Base-by-base conservation (phyloP, 768 basidiomycete species). In the Serendipita sp. region DNA sequence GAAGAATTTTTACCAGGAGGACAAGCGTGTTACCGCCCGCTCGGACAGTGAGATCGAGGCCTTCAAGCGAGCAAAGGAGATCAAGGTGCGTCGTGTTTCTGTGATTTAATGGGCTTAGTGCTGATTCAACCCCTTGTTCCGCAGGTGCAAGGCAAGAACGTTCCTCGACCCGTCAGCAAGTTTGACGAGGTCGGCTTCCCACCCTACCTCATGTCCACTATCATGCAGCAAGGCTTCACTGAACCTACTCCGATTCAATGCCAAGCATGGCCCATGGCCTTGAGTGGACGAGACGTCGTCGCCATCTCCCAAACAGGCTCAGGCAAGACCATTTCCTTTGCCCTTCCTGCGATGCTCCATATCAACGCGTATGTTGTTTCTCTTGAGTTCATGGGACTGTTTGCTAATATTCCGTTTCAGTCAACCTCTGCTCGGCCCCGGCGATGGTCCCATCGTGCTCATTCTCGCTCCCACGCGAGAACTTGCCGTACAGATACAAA, bases 251-350 rank as follows among this genome's bases (percentile, higher is more conserved):
- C 96, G 56, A 98, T 99, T 70, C 96, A 99, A 71, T 96, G 95
- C 70, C 96, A 99, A 72, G 88, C 94, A 17, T 99, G 96, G 96
- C 96, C 96, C 0, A 98, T 98, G 93, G 95, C 96, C 2, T 78
- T 97, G 30, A 90, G 81, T 56, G 95, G 95, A 62, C 81, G 91
- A 65, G 95, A 99, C 74, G 80, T 97, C 42, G 88, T 95, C 48
- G 96, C 95, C 62, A 91, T 99, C 68, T 94, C 96, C 41, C 94
- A 97, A 74, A 99, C 96, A 7, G 96, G 96, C 63, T 94, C 90
- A 73, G 96, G 96, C 63, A 99, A 99, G 78, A 99, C 96, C 4
- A 97, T 99, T 63, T 84, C 94, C 9, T 99, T 99, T 72, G 95
- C 96, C 62, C 84, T 99, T 48, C 96, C 96, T 42, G 95, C 96